These are phyloP conservation scores for Maudiozyma pseudohumilis DNA, from an alignment of 805 yeast species.

Conservation along the genomic window DNA sequence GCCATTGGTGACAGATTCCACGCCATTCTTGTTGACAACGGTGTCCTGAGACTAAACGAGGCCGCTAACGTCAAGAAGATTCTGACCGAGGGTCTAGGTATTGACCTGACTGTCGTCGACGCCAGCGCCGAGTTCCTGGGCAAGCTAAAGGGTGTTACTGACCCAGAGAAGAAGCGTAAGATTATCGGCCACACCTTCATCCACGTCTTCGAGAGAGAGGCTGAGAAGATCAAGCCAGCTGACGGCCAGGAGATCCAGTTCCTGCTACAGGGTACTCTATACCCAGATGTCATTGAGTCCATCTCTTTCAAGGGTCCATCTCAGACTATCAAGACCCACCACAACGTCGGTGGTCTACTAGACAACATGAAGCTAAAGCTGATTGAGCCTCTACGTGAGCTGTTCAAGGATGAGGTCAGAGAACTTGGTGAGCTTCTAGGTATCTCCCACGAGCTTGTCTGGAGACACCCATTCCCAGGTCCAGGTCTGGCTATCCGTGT, in stretches of 20 bases:
- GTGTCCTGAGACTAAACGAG: conserved; percentile 93
- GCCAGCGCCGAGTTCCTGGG: conserved; percentile 84
- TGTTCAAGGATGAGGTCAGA: conserved; percentile 98
- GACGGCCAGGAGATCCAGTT: conserved; percentile 86
- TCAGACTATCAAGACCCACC: conserved; percentile 98
- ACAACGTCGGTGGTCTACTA: conserved; percentile 95
- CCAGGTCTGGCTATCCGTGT: conserved; percentile 99
- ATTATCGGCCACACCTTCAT: conserved; percentile 97
- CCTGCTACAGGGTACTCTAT: conserved; percentile 91
- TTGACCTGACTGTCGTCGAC: conserved; percentile 87
- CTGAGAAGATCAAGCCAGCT: conserved; percentile 80
- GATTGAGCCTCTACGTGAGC: conserved; percentile 96
- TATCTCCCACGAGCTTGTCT: conserved; percentile 91
- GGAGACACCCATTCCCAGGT: conserved; percentile 99
- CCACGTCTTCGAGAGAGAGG: conserved; percentile 93
- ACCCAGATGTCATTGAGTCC: conserved; percentile 97
- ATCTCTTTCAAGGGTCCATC: conserved; percentile 99
- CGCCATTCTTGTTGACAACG: conserved; percentile 95
- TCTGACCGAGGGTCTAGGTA: conserved; percentile 85
- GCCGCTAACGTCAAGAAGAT: conserved; percentile 82
- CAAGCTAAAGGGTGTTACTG: conserved; percentile 86
- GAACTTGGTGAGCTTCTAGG: conserved; percentile 90
- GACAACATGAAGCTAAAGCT: conserved; percentile 97
- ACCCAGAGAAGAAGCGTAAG: conserved; percentile 98
- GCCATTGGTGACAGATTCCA: conserved; percentile 99